Conservation (phyloP, 2,329 filamentous ascomycete species). For the Thielaviopsis euricoi region DNA sequence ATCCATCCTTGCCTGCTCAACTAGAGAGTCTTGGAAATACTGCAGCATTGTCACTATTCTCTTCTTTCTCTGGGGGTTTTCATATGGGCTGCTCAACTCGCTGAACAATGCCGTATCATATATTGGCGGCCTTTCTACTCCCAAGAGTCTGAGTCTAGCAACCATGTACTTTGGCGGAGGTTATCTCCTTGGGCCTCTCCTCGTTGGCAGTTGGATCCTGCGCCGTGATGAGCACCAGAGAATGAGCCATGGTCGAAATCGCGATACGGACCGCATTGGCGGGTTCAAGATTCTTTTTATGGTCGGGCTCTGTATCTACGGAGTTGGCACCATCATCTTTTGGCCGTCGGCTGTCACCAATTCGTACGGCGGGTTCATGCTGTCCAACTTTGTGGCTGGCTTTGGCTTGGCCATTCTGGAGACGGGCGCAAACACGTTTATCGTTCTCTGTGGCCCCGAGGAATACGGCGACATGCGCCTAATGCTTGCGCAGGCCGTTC, state of each 20-base stretch:
- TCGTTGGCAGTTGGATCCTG: constrained; percentile 54
- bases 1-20: constrained; percentile 50
- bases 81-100: constrained; percentile 71
- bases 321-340: constrained; percentile 65
- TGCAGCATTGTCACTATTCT: constrained; percentile 61
- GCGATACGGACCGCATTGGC: constrained; percentile 28
- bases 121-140: constrained; percentile 42
- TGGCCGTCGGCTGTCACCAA: constrained; percentile 64
- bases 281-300: constrained; percentile 75
- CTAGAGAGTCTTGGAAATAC: constrained; percentile 51
- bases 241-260: constrained; percentile 21
- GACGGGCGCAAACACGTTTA: constrained; percentile 63
- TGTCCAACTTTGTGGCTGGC: constrained; percentile 57
- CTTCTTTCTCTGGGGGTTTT: constrained; percentile 82
- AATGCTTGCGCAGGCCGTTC: constrained; percentile 58
- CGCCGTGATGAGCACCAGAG: constrained; percentile 47
- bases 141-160: constrained; percentile 50
- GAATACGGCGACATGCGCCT: constrained; percentile 60
- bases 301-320: constrained; percentile 57
- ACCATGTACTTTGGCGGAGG: constrained; percentile 54
- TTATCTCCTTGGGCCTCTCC: constrained; percentile 53
- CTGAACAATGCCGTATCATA: constrained; percentile 56
- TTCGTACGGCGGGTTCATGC: constrained; percentile 64
- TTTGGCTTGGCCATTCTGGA: constrained; percentile 64
- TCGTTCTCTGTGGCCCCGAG: constrained; percentile 54